Conservation (phyloP, 1,139 yeast species). For the Magnusiomyces fungicola region DNA sequence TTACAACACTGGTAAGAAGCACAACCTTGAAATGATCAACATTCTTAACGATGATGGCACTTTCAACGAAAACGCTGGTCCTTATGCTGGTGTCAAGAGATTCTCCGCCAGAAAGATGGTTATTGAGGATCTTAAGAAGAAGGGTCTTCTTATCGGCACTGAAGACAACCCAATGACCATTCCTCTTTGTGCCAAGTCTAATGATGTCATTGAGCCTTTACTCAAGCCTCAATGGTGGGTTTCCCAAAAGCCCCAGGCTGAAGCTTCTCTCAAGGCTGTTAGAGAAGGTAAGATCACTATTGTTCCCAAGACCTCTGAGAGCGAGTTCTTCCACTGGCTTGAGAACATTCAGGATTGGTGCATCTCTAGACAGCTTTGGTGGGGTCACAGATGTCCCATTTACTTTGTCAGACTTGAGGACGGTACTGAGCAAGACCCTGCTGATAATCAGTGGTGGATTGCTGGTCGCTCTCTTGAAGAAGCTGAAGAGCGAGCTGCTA, state of each 20-base stretch:
- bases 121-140: conserved; percentile 68
- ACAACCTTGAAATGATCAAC: conserved; percentile 78
- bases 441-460: conserved; percentile 78
- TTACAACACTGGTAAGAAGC: conserved; percentile 93
- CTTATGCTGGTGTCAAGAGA: conserved; percentile 82
- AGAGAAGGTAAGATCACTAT: conserved; percentile 73
- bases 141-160: conserved; percentile 73
- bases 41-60: conserved; percentile 89
- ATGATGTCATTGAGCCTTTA: conserved; percentile 92
- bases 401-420: conserved; percentile 62
- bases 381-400: conserved; percentile 99
- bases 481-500: conserved; percentile 73
- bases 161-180: conserved; percentile 92
- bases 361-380: conserved; percentile 98
- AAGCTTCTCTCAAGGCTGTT: conserved; percentile 80
- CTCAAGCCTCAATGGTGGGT: conserved; percentile 99
- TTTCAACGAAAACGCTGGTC: conserved; percentile 85
- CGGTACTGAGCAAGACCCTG: conserved; percentile 38
- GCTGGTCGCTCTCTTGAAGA: conserved; percentile 80
- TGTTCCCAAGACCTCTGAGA: conserved; percentile 81
- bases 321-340: conserved; percentile 93
- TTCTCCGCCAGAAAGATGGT: conserved; percentile 88
- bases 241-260: conserved; percentile 81
- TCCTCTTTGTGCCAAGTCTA: conserved; percentile 91
- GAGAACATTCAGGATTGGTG: conserved; percentile 99